phyloP scores from a whole-genome alignment of 257 asterid species.

The Fraxinus quadrangulata region DNA sequence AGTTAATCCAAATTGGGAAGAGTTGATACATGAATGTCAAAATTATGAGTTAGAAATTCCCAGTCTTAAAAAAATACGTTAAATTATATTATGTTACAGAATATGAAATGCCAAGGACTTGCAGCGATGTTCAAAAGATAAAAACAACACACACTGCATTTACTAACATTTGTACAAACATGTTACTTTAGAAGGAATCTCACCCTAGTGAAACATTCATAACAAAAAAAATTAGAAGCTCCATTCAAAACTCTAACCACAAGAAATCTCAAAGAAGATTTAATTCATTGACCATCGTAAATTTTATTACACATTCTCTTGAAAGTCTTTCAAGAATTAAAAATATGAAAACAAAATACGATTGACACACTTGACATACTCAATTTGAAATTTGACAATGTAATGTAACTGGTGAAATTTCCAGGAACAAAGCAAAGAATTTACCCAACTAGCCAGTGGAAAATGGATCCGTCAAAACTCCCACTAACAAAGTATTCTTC shows the following conservation, averaged over 20 bases:
- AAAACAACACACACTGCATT: background rate
- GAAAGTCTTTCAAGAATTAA: background rate
- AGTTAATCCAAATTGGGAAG: background rate
- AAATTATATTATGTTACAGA: background rate
- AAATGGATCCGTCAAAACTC: conserved; percentile 94
- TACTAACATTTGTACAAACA: background rate
- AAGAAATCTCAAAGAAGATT: conserved; percentile 8
- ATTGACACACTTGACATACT: conserved; percentile 3
- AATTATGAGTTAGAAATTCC: background rate
- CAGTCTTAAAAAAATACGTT: background rate
- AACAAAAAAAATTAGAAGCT: background rate
- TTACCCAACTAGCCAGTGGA: conserved; percentile 99
- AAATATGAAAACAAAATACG: conserved; percentile 1
- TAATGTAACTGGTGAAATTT: conserved; percentile 16
- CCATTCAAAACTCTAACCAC: conserved; percentile 4
- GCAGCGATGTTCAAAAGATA: background rate
- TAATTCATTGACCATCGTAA: background rate
- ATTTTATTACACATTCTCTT: background rate
- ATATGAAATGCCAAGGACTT: background rate
- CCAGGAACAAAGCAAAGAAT: conserved; percentile 22
- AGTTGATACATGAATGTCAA: background rate
- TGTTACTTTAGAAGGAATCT: background rate
- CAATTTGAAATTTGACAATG: conserved; percentile 11
- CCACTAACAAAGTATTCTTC: conserved; percentile 99
- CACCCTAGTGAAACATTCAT: background rate